Conservation (phyloP, 2,329 filamentous ascomycete genomes). For the Thermoascus crustaceus region DNA sequence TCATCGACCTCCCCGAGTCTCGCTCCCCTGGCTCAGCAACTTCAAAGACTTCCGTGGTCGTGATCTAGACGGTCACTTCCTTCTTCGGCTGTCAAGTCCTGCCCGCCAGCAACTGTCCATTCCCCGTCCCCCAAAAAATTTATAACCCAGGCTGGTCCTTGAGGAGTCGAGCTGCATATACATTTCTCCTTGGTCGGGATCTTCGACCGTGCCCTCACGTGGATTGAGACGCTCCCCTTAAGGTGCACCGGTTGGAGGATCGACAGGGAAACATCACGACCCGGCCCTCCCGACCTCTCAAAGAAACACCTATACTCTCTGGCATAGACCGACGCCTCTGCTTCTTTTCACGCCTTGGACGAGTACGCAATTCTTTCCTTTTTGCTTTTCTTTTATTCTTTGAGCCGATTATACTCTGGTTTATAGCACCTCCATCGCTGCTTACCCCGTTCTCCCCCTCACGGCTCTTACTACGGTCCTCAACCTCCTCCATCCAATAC, state of each 20-base stretch:
- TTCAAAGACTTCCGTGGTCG: no score
- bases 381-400: no score
- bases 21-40: background rate
- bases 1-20: background rate
- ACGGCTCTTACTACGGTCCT: no score
- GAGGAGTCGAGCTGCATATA: conserved; percentile 1
- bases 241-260: conserved; percentile 13
- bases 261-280: conserved; percentile 11
- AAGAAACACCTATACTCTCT: conserved; percentile 6
- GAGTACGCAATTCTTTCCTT: background rate
- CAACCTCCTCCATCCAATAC: no score
- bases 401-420: no score
- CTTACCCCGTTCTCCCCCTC: no score
- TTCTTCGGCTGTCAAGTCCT: background rate
- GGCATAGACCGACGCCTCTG: no score
- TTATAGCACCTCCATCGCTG: no score
- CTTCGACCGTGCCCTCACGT: conserved; percentile 15
- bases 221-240: conserved; percentile 18
- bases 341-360: no score
- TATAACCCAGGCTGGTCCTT: conserved; percentile 2
- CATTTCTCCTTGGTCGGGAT: conserved; percentile 11
- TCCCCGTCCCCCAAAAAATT: no score
- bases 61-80: background rate
- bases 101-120: no score
- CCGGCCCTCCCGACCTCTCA: conserved; percentile 10